phyloP scores from a whole-genome alignment of 2,329 filamentous ascomycete species.

The Thelonectria rubi region DNA sequence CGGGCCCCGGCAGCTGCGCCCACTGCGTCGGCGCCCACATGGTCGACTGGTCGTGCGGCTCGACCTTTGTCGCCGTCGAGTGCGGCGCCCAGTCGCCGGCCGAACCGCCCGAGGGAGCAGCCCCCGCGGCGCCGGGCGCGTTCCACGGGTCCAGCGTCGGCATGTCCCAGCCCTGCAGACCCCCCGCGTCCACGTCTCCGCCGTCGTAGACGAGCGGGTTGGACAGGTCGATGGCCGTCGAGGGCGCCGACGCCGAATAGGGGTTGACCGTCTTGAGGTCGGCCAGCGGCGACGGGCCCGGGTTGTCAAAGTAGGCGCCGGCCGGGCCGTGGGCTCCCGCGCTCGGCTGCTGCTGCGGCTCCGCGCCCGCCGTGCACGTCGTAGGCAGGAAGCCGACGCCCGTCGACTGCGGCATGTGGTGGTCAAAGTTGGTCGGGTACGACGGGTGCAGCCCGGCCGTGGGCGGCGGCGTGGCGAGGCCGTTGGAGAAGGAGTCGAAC shows the following conservation, averaged over 20 bases:
- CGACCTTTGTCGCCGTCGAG: slow-evolving; percentile 41
- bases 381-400: slow-evolving; percentile 46
- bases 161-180: slow-evolving; percentile 52
- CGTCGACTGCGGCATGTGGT: slow-evolving; percentile 43
- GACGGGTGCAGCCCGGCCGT: slow-evolving; percentile 60
- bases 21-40: slow-evolving; percentile 50
- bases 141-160: slow-evolving; percentile 49
- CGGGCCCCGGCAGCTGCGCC: slow-evolving; percentile 41
- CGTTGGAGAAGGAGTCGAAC: slow-evolving; percentile 61
- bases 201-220: slow-evolving; percentile 49
- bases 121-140: slow-evolving; percentile 31
- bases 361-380: slow-evolving; percentile 40
- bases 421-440: slow-evolving; percentile 58
- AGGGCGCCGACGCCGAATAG: slow-evolving; percentile 41
- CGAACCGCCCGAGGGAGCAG: neutral
- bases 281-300: slow-evolving; percentile 42
- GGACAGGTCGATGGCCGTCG: slow-evolving; percentile 46
- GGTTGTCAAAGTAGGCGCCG: slow-evolving; percentile 44
- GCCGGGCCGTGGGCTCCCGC: slow-evolving; percentile 36
- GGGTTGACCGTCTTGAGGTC: slow-evolving; percentile 47
- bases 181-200: slow-evolving; percentile 41
- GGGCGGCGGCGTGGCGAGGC: slow-evolving; percentile 66
- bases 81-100: slow-evolving; percentile 47
- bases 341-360: slow-evolving; percentile 39
- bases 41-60: slow-evolving; percentile 42